Base-by-base conservation (phyloP, 139 green algal species). In the Chlorella vulgaris region DNA sequence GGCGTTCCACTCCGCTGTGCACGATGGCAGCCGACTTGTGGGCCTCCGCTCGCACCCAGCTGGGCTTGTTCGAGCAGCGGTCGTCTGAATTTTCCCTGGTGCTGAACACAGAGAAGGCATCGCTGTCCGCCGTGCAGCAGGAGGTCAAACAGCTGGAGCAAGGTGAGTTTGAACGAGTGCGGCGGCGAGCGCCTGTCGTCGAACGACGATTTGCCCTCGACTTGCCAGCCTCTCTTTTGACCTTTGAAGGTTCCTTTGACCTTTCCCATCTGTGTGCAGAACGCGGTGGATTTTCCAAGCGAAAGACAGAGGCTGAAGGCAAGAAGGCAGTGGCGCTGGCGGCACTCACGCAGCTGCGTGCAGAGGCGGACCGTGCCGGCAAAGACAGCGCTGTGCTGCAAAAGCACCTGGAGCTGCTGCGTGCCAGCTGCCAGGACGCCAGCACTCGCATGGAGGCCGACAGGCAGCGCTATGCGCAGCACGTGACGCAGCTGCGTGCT, bases 351-450 rank as follows among this genome's bases (percentile, higher is more conserved):
- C 15, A 71, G 33, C 65, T 71, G 65, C 36, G 35, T 4, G 36
- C 18, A 1, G 65, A 33, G 3, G 65, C 65, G 19, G 33, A 50
- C 65, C 36, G 36, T 19, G 65, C 33, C 33, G 36, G 15, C 13
- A 42, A 42, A 2, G 31, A 71, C 15, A 21, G 36, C 65, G 21
- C 35, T 6, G 53, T 79, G 73, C 73, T 79, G 73, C 61, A 67
- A 31, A 79, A 79, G 73, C 73, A 79, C 35, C 35, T 79, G 35
- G 51, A 79, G 73, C 58, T 79, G 50, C 73, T 79, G 36, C 51
- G 26, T 3, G 35, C 31, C 51, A 40, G 28, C 51, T 10, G 36
- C 15, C 24, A 19, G 7, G 73, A 68, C 2, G 53, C 73, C 7
- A 63, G 50, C 33, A 28, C 26, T 8, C 73, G 68, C 33, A 42